These are phyloP conservation scores for Xylariales sp. DNA, from an alignment of 2,329 filamentous ascomycete species.

Conservation along the genomic window DNA sequence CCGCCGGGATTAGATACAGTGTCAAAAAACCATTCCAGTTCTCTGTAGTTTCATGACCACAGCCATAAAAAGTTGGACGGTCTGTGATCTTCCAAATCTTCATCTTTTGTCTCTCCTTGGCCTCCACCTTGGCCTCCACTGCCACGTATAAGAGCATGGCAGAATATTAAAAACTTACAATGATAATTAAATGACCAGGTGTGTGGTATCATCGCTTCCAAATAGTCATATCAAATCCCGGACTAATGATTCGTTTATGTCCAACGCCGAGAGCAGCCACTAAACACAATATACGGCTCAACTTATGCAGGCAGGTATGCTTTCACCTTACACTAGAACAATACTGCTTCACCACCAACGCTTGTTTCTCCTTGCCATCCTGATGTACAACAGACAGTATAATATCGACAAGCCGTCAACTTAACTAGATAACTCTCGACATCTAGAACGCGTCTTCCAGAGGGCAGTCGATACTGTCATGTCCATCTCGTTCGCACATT, in stretches of 20 bases:
- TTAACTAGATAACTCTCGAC: background rate
- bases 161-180: constrained; percentile 23
- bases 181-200: constrained; percentile 34
- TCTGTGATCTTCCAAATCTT: background rate
- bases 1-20: background rate
- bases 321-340: constrained; percentile 6
- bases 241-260: constrained; percentile 39
- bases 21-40: too few relatives aligned
- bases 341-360: background rate
- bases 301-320: constrained; percentile 23
- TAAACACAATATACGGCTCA: constrained; percentile 27
- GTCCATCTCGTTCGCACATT: constrained; percentile 93
- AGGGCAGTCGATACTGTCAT: constrained; percentile 94
- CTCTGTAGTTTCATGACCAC: background rate
- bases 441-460: constrained; percentile 82
- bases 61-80: background rate
- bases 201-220: constrained; percentile 49
- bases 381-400: background rate
- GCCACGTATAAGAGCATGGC: background rate
- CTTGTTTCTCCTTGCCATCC: constrained; percentile 1
- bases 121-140: background rate
- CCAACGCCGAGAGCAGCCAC: constrained; percentile 38
- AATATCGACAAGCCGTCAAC: constrained; percentile 5
- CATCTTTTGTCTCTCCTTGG: background rate
- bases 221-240: constrained; percentile 43